A percentile compares a stretch with the other conserved stretches of the same genome.
Conservation (phyloP, 768 basidiomycete genomes). For the Kwoniella heveanensis region DNA sequence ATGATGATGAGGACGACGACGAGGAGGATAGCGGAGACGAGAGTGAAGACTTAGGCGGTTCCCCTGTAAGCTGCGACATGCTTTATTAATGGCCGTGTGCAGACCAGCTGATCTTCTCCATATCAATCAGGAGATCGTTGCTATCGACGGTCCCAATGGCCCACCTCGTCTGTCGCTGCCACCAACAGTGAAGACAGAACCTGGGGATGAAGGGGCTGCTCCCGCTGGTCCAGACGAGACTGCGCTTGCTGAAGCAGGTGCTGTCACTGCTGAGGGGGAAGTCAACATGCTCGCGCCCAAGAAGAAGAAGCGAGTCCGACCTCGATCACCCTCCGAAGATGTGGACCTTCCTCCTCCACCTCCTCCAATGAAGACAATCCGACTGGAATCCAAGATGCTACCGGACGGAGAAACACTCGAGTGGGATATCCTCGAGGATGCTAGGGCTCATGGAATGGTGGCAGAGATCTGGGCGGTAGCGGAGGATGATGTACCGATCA, state of each 20-base stretch:
- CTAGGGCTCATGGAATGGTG: conserved; percentile 40
- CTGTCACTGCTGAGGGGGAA: conserved; percentile 15
- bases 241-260: conserved; percentile 12
- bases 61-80: conserved; percentile 21
- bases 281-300: conserved; percentile 42
- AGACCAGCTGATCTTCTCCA: neutral
- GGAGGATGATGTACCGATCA: conserved; percentile 18
- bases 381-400: conserved; percentile 30
- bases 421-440: conserved; percentile 47
- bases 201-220: conserved; percentile 1
- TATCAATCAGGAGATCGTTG: conserved; percentile 25
- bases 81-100: neutral
- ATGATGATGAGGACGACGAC: conserved; percentile 34
- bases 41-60: conserved; percentile 34
- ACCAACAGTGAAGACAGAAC: conserved; percentile 23
- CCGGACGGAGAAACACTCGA: conserved; percentile 31
- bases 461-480: conserved; percentile 29
- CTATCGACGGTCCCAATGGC: conserved; percentile 25
- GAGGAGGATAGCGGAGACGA: conserved; percentile 30
- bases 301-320: conserved; percentile 32
- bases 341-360: conserved; percentile 45
- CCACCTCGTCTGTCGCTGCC: conserved; percentile 12
- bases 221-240: conserved; percentile 11
- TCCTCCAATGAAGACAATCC: conserved; percentile 48
- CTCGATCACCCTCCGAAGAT: conserved; percentile 32